Evolutionary conservation across 148 eudicot genomes (phyloP).

Genomic region (Pharnaceum exiguum): DNA sequence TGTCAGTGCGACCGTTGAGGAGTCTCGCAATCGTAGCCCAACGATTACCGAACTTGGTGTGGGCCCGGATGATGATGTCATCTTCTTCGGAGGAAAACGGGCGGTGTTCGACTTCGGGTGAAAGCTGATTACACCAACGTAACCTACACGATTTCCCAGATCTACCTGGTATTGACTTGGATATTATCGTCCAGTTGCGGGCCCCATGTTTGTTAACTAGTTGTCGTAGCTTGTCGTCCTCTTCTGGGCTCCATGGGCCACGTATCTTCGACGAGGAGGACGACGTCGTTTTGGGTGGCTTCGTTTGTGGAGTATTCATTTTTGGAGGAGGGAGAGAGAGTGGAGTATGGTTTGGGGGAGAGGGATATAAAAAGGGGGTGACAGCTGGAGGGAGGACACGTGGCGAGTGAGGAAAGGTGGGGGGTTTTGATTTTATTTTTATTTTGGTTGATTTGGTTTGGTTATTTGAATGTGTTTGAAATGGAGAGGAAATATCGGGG

Average conservation of each 20-base stretch:
- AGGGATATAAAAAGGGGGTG: background rate
- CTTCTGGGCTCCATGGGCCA: constrained; percentile 76
- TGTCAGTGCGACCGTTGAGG: constrained; percentile 62
- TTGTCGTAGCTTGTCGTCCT: constrained; percentile 34
- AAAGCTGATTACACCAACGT: constrained; percentile 75
- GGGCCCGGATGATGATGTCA: constrained; percentile 41
- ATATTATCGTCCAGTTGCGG: constrained; percentile 55
- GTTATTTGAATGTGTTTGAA: background rate
- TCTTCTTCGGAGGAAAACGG: constrained; percentile 57
- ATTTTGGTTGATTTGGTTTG: background rate
- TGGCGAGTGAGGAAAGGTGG: constrained; percentile 11
- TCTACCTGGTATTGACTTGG: constrained; percentile 48
- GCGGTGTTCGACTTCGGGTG: constrained; percentile 63
- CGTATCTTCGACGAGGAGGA: constrained; percentile 34
- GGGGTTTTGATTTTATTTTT: background rate
- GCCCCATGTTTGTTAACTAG: constrained; percentile 49
- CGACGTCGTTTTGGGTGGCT: background rate
- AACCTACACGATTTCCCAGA: constrained; percentile 66
- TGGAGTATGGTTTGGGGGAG: background rate
- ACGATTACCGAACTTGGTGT: constrained; percentile 39
- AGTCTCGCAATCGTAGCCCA: constrained; percentile 69
- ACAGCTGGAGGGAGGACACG: constrained; percentile 29
- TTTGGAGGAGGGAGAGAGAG: constrained; percentile 11
- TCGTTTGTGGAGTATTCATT: too few relatives aligned
- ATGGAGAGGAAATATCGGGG: background rate